phyloP scores from a whole-genome alignment of 805 yeast species.

The Candida vaughaniae region DNA sequence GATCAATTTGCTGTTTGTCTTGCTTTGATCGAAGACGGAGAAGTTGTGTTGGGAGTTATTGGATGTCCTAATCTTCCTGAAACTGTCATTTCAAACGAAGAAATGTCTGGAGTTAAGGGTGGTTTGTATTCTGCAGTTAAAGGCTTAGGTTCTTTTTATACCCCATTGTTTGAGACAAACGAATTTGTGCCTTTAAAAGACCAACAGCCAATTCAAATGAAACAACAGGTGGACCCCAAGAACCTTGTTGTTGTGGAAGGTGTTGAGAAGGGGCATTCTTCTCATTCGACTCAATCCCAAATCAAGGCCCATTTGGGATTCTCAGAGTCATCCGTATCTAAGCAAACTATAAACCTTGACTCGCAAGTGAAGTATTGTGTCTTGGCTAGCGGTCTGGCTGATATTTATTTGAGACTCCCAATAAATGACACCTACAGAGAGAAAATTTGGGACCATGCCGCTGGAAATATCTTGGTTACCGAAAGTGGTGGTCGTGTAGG shows the following conservation, averaged over 20 bases:
- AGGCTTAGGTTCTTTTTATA: slow-evolving; percentile 66
- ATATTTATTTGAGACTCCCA: slow-evolving; percentile 87
- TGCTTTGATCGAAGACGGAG: slow-evolving; percentile 83
- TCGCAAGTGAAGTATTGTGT: slow-evolving; percentile 96
- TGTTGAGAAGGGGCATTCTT: slow-evolving; percentile 92
- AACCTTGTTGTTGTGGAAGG: slow-evolving; percentile 81
- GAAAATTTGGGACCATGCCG: slow-evolving; percentile 99
- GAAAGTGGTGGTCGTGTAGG: slow-evolving; percentile 93
- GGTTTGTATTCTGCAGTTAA: slow-evolving; percentile 71
- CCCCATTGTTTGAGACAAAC: slow-evolving; percentile 33
- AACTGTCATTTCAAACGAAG: slow-evolving; percentile 37
- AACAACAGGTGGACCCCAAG: slow-evolving; percentile 41
- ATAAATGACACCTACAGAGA: slow-evolving; percentile 74
- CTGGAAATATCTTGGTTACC: slow-evolving; percentile 80
- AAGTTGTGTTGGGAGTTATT: slow-evolving; percentile 84
- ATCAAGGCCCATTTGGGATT: slow-evolving; percentile 62
- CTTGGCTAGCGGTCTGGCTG: slow-evolving; percentile 87
- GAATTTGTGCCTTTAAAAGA: slow-evolving; percentile 33
- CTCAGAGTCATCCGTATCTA: slow-evolving; percentile 49
- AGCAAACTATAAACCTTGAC: slow-evolving; percentile 76
- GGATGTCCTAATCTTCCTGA: slow-evolving; percentile 92
- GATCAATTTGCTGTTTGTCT: slow-evolving; percentile 97
- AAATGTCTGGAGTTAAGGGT: slow-evolving; percentile 48
- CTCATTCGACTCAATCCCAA: slow-evolving; percentile 78
- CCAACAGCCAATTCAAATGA: slow-evolving; percentile 50